A percentile compares a stretch with the other conserved stretches of the same genome.
Conservation (phyloP, 2,329 filamentous ascomycete species). For the Colletotrichum higginsianum region DNA sequence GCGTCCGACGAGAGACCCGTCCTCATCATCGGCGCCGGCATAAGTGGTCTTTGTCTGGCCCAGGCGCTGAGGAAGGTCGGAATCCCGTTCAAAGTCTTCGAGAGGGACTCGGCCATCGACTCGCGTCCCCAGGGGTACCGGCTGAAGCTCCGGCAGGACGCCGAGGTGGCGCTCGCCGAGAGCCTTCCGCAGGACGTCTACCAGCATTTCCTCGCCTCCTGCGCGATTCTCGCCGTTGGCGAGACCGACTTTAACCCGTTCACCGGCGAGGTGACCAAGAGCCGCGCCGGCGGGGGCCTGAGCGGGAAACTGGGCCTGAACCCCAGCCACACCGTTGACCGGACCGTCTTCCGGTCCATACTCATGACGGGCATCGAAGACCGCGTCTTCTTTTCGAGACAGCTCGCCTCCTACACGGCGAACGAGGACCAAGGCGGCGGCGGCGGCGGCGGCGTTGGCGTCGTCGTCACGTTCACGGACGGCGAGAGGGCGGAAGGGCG, state of each 20-base stretch:
- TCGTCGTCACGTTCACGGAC: slow-evolving; percentile 72
- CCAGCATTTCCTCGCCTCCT: slow-evolving; percentile 19
- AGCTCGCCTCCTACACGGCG: slow-evolving; percentile 68
- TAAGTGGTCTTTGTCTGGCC: slow-evolving; percentile 55
- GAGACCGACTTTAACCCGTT: slow-evolving; percentile 22
- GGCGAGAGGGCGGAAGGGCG: slow-evolving; percentile 71
- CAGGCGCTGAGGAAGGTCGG: slow-evolving; percentile 50
- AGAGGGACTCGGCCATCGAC: slow-evolving; percentile 61
- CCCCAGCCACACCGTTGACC: slow-evolving; percentile 66
- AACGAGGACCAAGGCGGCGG: slow-evolving; percentile 67
- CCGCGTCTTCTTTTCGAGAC: slow-evolving; percentile 67
- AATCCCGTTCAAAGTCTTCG: slow-evolving; percentile 64
- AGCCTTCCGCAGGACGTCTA: slow-evolving; percentile 17
- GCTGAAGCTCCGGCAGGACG: slow-evolving; percentile 61
- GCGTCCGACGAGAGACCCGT: slow-evolving; percentile 43
- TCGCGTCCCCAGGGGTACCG: slow-evolving; percentile 76
- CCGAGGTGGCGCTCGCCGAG: slow-evolving; percentile 10
- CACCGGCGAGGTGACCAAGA: slow-evolving; percentile 19
- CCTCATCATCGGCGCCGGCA: slow-evolving; percentile 55
- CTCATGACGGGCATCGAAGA: slow-evolving; percentile 71
- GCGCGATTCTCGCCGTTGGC: slow-evolving; percentile 7
- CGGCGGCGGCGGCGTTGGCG: no score
- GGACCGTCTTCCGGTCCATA: slow-evolving; percentile 73
- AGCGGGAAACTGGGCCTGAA: slow-evolving; percentile 64
- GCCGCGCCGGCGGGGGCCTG: slow-evolving; percentile 62